Base-by-base conservation (phyloP, 1,284 basidiomycete genomes). In the Lignosus rhinocerotis region DNA sequence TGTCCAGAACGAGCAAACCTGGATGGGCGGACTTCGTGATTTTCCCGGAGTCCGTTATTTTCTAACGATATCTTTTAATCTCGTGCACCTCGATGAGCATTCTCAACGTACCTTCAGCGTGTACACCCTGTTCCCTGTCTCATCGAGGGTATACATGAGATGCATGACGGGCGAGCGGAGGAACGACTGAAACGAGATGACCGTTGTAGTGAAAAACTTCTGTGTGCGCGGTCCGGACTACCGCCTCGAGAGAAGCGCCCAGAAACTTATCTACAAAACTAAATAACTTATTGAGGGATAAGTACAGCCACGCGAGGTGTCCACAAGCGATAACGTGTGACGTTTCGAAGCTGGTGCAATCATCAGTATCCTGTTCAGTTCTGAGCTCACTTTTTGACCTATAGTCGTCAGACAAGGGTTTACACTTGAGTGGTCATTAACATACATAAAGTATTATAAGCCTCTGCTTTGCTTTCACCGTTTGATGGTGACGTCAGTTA, bases 21-120 rank as follows among this genome's bases (percentile, higher is more conserved):
- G 94, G 95, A 75, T 98, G 95, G 10, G 95, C 95, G 60, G 93
- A 95, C 77, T 94, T 96, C 49, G 93, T 93, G 64, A 93, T 84
- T 76, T 87, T 88, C 51, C 93, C 93, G 33, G 77, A 78, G 51
- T 88, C 81, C 14, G 90, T 94, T 47, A 83, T 69, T 89, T 97
- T 98, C 94, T 96, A 68, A 36, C 14, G 25, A 32, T 25, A 41
- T 1, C 33, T 51, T 53, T 67, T 53, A 67, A 30, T 31, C 21
- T 30, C 21, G 9, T 5, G n/a, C 16, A 30, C 19, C 1, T 5
- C 2, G 45, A 6, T 5, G 12, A 43, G 55, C 5, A 6, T n/a
- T 32, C 19, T 43, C n/a, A 16, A 66, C 82, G 55, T 63, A 94
- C 94, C 75, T 95, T 95, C 66, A 97, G 84, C 55, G 94, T 96